Evolutionary conservation across 768 basidiomycete species (phyloP), one percentile per base, ranked within the genome.

Genomic region (Mycena albidolilacea): DNA sequence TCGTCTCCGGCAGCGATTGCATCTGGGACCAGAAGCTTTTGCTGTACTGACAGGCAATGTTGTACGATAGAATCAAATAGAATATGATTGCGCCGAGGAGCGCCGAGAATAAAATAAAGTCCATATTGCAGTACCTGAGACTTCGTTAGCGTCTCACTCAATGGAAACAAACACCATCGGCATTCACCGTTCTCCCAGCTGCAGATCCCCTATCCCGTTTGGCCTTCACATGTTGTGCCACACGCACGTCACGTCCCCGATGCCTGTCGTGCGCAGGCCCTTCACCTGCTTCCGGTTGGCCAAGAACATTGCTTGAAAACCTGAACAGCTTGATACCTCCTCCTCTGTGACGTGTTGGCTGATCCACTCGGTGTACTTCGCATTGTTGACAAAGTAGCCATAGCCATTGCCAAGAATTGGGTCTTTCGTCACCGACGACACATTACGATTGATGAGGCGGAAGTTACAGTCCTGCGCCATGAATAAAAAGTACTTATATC

Each of bases 171-270:
- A 43, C 7, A 43, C 41, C 41, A 43, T 43, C 41, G 41, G 41
- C 41, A 43, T 6, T 43, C 68, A 69, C 75, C 69, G 21, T 67
- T 76, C 75, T 0, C 75, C 75, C 8, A 70, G 52, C 55, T 76
- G 75, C 10, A 76, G 44, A 38, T 76, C 75, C 0, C 75, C 75
- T 5, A 76, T 57, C 2, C 74, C 75, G n/a, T 68, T 70, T 11
- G 75, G 71, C 3, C 57, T 41, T 52, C 70, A 66, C 65, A 76
- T 46, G 23, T 76, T 69, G 35, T 76, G 75, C 7, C 61, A 66
- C 3, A 69, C 62, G 38, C 78, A 78, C 7, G 63, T 60, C 11
- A 72, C 68, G 3, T 58, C 63, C 1, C 68, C 76, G 0, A 77
- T 46, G 0, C 76, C 76, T 14, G 64, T 69, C 67, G 59, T 61